Base-by-base conservation (phyloP, 805 yeast species). In the Candida montana region DNA sequence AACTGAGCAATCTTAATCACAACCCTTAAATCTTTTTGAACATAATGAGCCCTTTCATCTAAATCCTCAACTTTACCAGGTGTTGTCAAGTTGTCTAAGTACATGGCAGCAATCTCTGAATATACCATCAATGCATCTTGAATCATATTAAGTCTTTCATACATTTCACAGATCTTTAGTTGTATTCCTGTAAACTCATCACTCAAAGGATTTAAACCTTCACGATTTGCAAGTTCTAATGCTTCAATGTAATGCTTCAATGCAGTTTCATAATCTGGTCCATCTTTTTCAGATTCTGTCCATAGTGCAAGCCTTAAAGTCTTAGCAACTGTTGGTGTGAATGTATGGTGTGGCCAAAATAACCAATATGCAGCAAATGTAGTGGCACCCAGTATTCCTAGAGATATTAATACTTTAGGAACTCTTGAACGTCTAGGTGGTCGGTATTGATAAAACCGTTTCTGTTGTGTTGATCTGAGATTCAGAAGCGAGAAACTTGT, bases 131-230 rank as follows among this genome's bases (percentile, higher is more conserved):
- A 69, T 0, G 95, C 95, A 39, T 82, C 83, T 12, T 75, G 75
- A 26, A 55, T 49, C 77, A 75, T 71, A 17, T 69, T 72, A 51
- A 88, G 61, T 31, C 81, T 69, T 54, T 87, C 95, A 57, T 78
- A 85, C 88, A 88, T 83, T 54, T 89, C 95, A 10, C 83, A 95
- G 28, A 87, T 67, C 54, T 90, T 87, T 59, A 91, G 68, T 55
- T 90, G 95, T 40, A 91, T 77, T 0, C 97, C 96, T 0, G 97
- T 90, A 59, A 85, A 90, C 54, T 85, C 91, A 54, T 87, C 93
- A 42, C 78, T 69, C 26, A 83, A 52, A 10, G 72, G 73, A 47
- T 77, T 74, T 64, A 87, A 58, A 0, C 69, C 71, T 35, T 77
- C 62, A 21, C 70, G 65, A 29, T 79, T 72, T 31, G 88, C 81